Evolutionary conservation across 1,284 basidiomycete genomes (phyloP), one percentile per base, ranked within the genome.

Genomic region (Ustilago hordei): DNA sequence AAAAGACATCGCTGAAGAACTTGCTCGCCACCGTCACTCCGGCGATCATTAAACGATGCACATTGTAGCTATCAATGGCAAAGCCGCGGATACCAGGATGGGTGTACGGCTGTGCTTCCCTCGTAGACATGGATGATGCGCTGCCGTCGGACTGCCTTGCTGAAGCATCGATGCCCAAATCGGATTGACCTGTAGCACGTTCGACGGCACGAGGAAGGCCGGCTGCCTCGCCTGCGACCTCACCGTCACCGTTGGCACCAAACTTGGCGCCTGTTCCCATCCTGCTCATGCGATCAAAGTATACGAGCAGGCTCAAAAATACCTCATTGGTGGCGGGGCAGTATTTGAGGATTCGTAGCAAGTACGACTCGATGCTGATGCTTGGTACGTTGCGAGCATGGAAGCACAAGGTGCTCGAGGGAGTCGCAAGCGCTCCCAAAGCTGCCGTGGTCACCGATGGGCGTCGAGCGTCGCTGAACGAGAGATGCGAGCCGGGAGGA

Each of bases 241-340:
- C 61, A 15, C 66, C 74, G 4, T 65, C 71, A 31, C 76, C 73
- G 47, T 76, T 78, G 36, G 72, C 65, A 15, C 78, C 78, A 2
- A 69, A 72, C 63, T 67, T 78, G 31, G 81, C 76, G 28, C 79
- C 79, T 2, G 87, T 82, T 90, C 92, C 79, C 90, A 91, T 92
- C 63, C 88, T 85, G 68, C 88, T 89, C 89, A 90, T 90, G 57
- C 96, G 91, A 87, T 99, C 96, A 87, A 99, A 98, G 87, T 98
- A 99, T 55, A 98, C 95, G 62, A 98, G 89, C 52, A 99, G 89
- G 47, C 93, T 92, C 9, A 98, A 89, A 85, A 99, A 99, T 50
- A 99, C 96, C 85, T 98, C 94, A 88, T 98, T 99, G 50, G 95
- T 96, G 2, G 95, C 95, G 2, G 96, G 96, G 86, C 96, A 99